Conservation (phyloP, 164 flowering plant genomes). For the Umbellularia californica region DNA sequence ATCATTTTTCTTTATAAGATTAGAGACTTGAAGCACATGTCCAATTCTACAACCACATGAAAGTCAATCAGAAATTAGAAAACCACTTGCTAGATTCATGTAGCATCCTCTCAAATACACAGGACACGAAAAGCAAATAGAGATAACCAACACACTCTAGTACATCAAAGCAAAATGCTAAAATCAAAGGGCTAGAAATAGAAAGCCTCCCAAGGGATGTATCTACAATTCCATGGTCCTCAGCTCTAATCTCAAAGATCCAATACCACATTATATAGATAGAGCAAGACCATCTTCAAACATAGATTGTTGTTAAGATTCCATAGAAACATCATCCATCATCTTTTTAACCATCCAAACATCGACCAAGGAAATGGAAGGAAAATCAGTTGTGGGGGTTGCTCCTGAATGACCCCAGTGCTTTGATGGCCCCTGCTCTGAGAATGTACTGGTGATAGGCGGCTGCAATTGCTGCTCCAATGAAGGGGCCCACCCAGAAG, state of each 20-base stretch:
- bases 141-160: not conserved
- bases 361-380: not conserved
- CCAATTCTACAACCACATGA: not conserved
- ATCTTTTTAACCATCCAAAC: not conserved
- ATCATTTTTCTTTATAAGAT: no score
- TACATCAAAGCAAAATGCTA: constrained; percentile 6
- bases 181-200: not conserved
- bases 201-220: constrained; percentile 8
- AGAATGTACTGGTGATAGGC: constrained; percentile 74
- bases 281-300: constrained; percentile 4
- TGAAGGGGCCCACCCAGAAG: constrained; percentile 94
- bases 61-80: not conserved
- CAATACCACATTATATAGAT: not conserved
- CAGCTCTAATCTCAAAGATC: not conserved
- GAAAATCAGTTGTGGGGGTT: constrained; percentile 21
- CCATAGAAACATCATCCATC: not conserved
- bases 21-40: not conserved
- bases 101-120: constrained; percentile 3
- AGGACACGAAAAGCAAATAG: not conserved
- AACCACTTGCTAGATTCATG: constrained; percentile 1
- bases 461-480: constrained; percentile 86
- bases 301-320: not conserved
- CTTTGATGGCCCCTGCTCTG: constrained; percentile 84
- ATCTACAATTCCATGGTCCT: constrained; percentile 18
- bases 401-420: constrained; percentile 92